These are phyloP conservation scores for Narthecium ossifragum DNA, from an alignment of 106 monocot genomes.

Conservation along the genomic window DNA sequence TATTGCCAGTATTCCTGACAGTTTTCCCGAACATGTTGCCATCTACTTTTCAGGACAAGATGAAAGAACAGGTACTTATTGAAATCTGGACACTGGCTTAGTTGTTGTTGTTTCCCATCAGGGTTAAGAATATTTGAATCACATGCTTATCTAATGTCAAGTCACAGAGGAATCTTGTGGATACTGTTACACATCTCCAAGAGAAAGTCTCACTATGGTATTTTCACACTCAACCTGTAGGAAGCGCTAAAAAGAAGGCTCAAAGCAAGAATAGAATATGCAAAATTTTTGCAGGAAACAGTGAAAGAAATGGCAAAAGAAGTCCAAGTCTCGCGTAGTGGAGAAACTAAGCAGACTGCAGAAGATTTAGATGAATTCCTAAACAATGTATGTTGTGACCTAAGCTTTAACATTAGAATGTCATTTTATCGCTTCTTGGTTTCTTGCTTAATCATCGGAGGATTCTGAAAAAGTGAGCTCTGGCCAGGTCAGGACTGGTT, in stretches of 20 bases:
- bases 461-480: too few relatives aligned
- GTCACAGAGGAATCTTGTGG: too few relatives aligned
- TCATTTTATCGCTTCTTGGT: neutral
- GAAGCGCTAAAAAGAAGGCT: conserved; percentile 77
- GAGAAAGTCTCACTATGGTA: neutral
- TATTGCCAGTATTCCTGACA: conserved; percentile 84
- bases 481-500: conserved; percentile 79
- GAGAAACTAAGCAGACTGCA: conserved; percentile 88
- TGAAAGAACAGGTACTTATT: conserved; percentile 86
- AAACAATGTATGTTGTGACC: conserved; percentile 73
- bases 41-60: conserved; percentile 97
- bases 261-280: conserved; percentile 93
- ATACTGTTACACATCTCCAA: neutral
- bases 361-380: conserved; percentile 95
- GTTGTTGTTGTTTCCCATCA: too few relatives aligned
- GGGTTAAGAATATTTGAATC: neutral
- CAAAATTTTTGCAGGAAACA: conserved; percentile 95
- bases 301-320: conserved; percentile 97
- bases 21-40: conserved; percentile 97
- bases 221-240: conserved; percentile 26
- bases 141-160: neutral
- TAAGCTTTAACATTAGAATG: neutral
- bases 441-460: neutral
- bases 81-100: neutral
- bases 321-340: conserved; percentile 77